Conservation (phyloP, 176 grass and related monocot genomes). For the Chrysopogon serrulatus region DNA sequence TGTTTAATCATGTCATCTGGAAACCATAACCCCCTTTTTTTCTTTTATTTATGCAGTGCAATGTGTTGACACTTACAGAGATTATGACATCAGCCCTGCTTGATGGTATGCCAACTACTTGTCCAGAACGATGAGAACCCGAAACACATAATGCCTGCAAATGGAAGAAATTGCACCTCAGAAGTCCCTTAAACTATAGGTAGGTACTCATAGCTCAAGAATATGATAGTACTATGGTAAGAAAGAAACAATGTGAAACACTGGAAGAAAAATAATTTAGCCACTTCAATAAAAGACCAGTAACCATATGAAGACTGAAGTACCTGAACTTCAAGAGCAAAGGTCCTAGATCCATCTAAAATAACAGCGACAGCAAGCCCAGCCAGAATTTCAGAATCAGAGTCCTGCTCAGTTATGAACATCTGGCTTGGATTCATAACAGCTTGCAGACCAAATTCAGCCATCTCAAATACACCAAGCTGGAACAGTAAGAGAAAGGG, state of each 20-base stretch:
- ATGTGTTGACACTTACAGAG: conserved; percentile 55
- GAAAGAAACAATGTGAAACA: conserved; percentile 10
- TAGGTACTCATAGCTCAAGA: conserved; percentile 11
- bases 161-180: conserved; percentile 10
- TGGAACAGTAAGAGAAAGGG: conserved; percentile 33
- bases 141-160: conserved; percentile 87
- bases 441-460: conserved; percentile 71
- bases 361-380: conserved; percentile 90
- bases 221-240: not conserved
- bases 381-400: conserved; percentile 80
- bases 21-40: not conserved
- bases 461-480: conserved; percentile 97
- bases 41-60: not conserved
- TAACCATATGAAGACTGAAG: not conserved
- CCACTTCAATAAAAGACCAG: not conserved
- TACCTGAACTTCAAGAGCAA: conserved; percentile 96
- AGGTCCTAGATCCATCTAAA: conserved; percentile 82
- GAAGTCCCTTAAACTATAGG: not conserved
- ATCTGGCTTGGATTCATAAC: conserved; percentile 87
- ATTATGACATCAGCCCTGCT: conserved; percentile 72
- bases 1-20: not conserved
- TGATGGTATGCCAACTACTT: conserved; percentile 57
- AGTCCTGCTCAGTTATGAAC: conserved; percentile 76
- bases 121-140: conserved; percentile 26
- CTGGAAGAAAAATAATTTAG: conserved; percentile 27